phyloP scores from a whole-genome alignment of 768 basidiomycete genomes.

The Trametes sanguinea region DNA sequence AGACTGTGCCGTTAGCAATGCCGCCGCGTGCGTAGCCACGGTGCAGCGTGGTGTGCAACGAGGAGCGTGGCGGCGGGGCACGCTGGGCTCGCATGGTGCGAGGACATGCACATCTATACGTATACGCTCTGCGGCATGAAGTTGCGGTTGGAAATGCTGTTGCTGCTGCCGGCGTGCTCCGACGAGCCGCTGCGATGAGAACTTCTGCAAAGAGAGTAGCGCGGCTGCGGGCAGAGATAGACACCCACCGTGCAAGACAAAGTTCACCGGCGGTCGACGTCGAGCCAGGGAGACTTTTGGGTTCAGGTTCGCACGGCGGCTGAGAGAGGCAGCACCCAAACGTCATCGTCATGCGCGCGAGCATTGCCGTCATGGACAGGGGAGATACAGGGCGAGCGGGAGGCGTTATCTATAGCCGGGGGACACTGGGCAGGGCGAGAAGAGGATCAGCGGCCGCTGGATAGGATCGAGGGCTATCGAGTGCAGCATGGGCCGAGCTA shows the following conservation, averaged over 20 bases:
- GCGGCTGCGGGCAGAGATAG: background rate
- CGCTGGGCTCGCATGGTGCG: background rate
- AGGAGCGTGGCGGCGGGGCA: background rate
- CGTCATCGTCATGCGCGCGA: background rate
- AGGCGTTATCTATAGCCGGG: slow-evolving; percentile 10
- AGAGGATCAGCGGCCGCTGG: slow-evolving; percentile 15
- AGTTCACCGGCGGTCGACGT: background rate
- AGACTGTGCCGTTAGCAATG: background rate
- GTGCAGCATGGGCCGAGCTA: slow-evolving; percentile 4
- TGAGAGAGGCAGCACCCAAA: background rate
- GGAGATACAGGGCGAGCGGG: background rate
- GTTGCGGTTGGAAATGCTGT: slow-evolving; percentile 4
- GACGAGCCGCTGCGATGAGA: no score
- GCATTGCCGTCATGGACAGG: background rate
- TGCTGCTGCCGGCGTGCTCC: background rate
- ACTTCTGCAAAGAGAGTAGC: background rate
- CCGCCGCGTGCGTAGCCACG: slow-evolving; percentile 9
- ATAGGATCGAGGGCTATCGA: slow-evolving; percentile 17
- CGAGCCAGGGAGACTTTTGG: background rate
- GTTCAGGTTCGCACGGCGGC: background rate
- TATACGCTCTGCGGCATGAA: background rate
- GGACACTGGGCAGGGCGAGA: slow-evolving; percentile 17
- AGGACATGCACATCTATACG: background rate
- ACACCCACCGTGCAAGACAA: background rate
- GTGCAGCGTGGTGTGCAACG: slow-evolving; percentile 3